Conservation (phyloP, 2,329 filamentous ascomycete genomes). For the Xylariaceae sp. region DNA sequence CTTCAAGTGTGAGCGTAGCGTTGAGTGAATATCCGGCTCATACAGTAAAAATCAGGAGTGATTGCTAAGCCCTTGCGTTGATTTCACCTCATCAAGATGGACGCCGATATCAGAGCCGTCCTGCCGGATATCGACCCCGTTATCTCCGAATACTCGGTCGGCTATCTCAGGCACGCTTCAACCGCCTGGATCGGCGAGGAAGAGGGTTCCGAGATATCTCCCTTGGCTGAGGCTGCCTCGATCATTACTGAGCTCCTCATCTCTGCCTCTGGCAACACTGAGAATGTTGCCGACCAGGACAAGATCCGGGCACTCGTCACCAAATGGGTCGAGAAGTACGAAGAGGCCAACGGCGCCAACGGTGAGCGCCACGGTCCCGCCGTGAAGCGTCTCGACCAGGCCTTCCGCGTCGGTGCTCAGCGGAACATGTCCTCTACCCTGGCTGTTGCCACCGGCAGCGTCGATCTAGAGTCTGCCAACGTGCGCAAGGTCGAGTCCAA, state of each 20-base stretch:
- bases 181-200: slow-evolving; percentile 72
- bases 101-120: slow-evolving; percentile 77
- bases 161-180: slow-evolving; percentile 90
- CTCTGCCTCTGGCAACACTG: slow-evolving; percentile 81
- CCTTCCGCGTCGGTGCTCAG: slow-evolving; percentile 89
- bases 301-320: slow-evolving; percentile 78
- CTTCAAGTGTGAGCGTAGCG: neutral
- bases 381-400: slow-evolving; percentile 84
- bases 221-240: slow-evolving; percentile 76
- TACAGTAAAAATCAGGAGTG: neutral
- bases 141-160: slow-evolving; percentile 86
- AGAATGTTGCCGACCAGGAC: slow-evolving; percentile 61
- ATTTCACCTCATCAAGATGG: slow-evolving; percentile 53
- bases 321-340: slow-evolving; percentile 83
- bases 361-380: slow-evolving; percentile 68
- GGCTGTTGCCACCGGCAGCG: slow-evolving; percentile 73
- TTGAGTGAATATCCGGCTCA: neutral
- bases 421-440: slow-evolving; percentile 95
- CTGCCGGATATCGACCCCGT: slow-evolving; percentile 84
- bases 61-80: neutral
- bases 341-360: slow-evolving; percentile 68
- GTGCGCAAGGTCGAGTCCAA: slow-evolving; percentile 92
- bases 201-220: slow-evolving; percentile 64
- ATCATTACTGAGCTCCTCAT: slow-evolving; percentile 83
- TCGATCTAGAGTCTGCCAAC: slow-evolving; percentile 93